These are phyloP conservation scores for Geotrichum siamense DNA, from an alignment of 1,139 yeast genomes.

Conservation along the genomic window DNA sequence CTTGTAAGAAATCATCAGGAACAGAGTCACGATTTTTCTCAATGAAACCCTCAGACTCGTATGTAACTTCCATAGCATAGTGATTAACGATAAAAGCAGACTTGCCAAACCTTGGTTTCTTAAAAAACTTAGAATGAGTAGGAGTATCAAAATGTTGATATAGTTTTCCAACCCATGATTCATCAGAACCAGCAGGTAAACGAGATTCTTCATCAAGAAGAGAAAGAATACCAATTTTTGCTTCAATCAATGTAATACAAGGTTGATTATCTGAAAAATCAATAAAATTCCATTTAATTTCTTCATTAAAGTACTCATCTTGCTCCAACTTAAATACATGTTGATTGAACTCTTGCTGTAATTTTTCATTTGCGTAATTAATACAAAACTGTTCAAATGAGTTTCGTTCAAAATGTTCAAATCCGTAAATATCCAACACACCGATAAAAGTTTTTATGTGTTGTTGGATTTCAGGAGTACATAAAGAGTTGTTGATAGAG, in stretches of 20 bases:
- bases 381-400: constrained; percentile 97
- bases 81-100: constrained; percentile 86
- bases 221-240: constrained; percentile 78
- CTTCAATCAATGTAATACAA: constrained; percentile 88
- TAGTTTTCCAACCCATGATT: constrained; percentile 86
- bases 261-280: constrained; percentile 97
- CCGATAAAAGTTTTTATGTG: constrained; percentile 76
- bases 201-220: constrained; percentile 93
- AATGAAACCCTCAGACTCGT: constrained; percentile 89
- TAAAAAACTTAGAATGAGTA: constrained; percentile 72
- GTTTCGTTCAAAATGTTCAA: constrained; percentile 89
- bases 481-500: constrained; percentile 71
- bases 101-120: constrained; percentile 92
- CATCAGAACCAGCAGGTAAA: constrained; percentile 89
- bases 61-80: constrained; percentile 89
- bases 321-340: constrained; percentile 96
- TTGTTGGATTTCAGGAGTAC: constrained; percentile 54
- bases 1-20: constrained; percentile 90
- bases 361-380: constrained; percentile 93
- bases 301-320: constrained; percentile 86
- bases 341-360: constrained; percentile 96
- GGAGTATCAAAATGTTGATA: constrained; percentile 77
- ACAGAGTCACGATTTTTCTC: constrained; percentile 97
- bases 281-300: constrained; percentile 94
- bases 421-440: constrained; percentile 94